phyloP scores from a whole-genome alignment of 805 yeast species.

The Lipomyces kockii region DNA sequence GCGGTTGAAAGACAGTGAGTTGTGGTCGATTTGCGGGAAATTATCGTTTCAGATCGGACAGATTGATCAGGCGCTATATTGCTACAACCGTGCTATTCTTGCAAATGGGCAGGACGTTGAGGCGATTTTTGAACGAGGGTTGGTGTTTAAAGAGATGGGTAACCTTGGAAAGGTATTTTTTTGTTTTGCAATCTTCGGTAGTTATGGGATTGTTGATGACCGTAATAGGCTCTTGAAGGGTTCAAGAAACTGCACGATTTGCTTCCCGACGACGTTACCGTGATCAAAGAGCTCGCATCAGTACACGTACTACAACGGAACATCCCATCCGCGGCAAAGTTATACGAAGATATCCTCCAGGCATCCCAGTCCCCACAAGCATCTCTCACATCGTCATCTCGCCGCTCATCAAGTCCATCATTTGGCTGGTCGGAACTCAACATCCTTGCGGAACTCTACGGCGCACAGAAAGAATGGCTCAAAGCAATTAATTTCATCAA shows the following conservation, averaged over 20 bases:
- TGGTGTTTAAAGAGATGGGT: constrained; percentile 67
- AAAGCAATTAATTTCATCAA: constrained; percentile 70
- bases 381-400: constrained; percentile 41
- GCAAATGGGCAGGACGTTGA: constrained; percentile 57
- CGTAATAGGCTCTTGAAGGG: constrained; percentile 63
- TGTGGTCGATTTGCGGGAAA: constrained; percentile 74
- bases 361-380: constrained; percentile 24
- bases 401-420: constrained; percentile 65
- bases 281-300: constrained; percentile 63
- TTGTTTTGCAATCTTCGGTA: neutral
- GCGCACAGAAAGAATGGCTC: constrained; percentile 66
- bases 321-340: constrained; percentile 38
- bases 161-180: constrained; percentile 56
- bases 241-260: constrained; percentile 61
- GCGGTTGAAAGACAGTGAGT: constrained; percentile 72
- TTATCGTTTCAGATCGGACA: constrained; percentile 52
- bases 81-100: constrained; percentile 69
- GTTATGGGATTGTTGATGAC: neutral
- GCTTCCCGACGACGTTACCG: constrained; percentile 63
- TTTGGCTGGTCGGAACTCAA: constrained; percentile 92
- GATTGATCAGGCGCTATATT: constrained; percentile 74
- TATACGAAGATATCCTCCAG: constrained; percentile 40
- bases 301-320: constrained; percentile 46
- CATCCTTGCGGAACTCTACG: constrained; percentile 77
- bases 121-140: constrained; percentile 65